A percentile compares a stretch with the other conserved stretches of the same genome.
Evolutionary conservation across 1,284 basidiomycete species (phyloP).

Genomic region (Pseudozyma sp.): DNA sequence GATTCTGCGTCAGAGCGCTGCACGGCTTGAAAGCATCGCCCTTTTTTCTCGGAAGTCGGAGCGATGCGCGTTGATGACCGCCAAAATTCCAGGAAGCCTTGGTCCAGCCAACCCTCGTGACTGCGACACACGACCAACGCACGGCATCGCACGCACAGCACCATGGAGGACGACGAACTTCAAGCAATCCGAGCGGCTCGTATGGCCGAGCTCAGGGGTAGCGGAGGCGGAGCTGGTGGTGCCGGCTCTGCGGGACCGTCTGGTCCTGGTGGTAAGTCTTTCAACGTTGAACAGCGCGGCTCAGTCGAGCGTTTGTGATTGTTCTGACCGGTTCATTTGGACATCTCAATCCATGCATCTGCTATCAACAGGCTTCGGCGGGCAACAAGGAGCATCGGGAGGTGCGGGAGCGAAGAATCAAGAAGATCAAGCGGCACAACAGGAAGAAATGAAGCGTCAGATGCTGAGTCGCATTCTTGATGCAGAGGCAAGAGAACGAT

Average conservation of each 20-base stretch:
- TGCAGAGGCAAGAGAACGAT: conserved; percentile 84
- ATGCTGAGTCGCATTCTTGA: conserved; percentile 90
- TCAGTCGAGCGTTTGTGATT: too few relatives aligned
- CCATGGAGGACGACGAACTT: conserved; percentile 68
- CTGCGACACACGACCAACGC: conserved; percentile 11
- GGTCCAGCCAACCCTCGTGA: background rate
- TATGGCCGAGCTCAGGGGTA: conserved; percentile 62
- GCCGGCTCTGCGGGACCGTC: conserved; percentile 22
- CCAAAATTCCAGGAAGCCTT: conserved; percentile 5
- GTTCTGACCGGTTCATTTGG: background rate
- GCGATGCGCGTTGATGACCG: background rate
- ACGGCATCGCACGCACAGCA: background rate
- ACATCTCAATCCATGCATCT: background rate
- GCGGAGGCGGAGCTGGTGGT: conserved; percentile 27
- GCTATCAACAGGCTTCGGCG: conserved; percentile 14
- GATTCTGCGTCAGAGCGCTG: too few relatives aligned
- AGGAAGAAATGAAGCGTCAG: conserved; percentile 72
- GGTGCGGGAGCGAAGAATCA: conserved; percentile 67
- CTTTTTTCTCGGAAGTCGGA: conserved; percentile 12
- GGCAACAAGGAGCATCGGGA: conserved; percentile 52
- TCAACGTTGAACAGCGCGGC: background rate
- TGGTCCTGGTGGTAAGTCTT: conserved; percentile 24
- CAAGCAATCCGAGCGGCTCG: conserved; percentile 67
- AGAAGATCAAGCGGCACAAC: conserved; percentile 67
- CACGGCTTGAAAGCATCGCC: background rate